Evolutionary conservation across 257 asterid species (phyloP), one percentile per base, ranked within the genome.

Genomic region (Fraxinus excelsior): DNA sequence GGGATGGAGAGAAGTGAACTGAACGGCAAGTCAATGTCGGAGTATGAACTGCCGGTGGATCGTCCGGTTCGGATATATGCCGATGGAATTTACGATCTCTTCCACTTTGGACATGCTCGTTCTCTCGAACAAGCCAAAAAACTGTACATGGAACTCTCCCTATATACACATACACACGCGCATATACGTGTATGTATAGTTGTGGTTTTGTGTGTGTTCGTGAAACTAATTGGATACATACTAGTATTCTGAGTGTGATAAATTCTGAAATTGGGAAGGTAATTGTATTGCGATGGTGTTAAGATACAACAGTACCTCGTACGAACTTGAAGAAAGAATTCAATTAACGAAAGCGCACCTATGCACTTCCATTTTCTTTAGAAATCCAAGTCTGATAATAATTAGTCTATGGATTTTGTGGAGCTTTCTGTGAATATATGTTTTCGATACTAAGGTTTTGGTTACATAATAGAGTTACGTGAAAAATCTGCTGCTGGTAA

Each of bases 71-170:
- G 97, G 25, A 90, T 90, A 21, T 92, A 92, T 74, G 94, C 97
- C 1, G 97, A 92, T 72, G 97, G 97, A 25, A 92, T 92, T 56
- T 92, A 89, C 84, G 97, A 92, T 86, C 97, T 92, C 77, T 90
- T 92, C 80, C 96, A 92, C 80, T 92, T 90, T 16, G 97, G 96
- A 44, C 97, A 92, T 82, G 97, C 97, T 78, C 95, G 96, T 26
- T 86, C 97, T 74, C 96, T 92, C 21, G 97, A 92, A 81, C 97
- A 92, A 83, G 97, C 97, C 73, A 90, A 92, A 67, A 88, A 83
- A 77, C 67, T 83, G 97, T 92, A 80, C 31, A 7, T 40, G 51
- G 68, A n/a, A n/a, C 46, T 42, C n/a, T 75, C 11, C 18, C 42
- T 44, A 34, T 40, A 12, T 75, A 19, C 9, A 14, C 1, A 18